Evolutionary conservation across 2,329 filamentous ascomycete genomes (phyloP), one percentile per base, ranked within the genome.

Genomic region (Ciborinia camelliae): DNA sequence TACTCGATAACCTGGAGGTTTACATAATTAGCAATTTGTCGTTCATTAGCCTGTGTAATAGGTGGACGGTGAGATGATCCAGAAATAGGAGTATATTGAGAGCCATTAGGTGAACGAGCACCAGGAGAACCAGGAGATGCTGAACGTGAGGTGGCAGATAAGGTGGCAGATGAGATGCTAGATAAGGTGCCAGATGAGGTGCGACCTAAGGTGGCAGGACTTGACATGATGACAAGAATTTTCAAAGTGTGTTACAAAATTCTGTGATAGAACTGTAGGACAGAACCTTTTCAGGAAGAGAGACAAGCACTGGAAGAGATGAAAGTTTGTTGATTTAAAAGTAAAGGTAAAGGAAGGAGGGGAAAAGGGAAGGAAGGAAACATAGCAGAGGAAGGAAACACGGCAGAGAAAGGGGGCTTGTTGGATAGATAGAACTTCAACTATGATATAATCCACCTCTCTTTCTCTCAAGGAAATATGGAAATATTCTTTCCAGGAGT

Each of bases 1-100:
- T 99, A 99, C 72, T 99, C 95, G 10, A 97, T 93, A 4, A 99
- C 88, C 87, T 90, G 73, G 43, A 30, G 4, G 26, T 51, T 62
- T 28, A 57, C 3, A 23, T 7, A 20, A 26, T 18, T 23, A 53
- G 68, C 35, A 41, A 37, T 14, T 28, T 6, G 4, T 6, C n/a
- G n/a, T n/a, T n/a, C n/a, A n/a, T 39, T 1, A 57, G 18, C 6
- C n/a, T n/a, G 2, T 9, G 18, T 26, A 35, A 5, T 20, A 55
- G 14, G 15, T 8, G 30, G 5, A 57, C n/a, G 8, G n/a, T 12
- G 20, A 3, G 20, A 32, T 5, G 28, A 15, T 18, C 39, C 28
- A 51, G 12, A 14, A 20, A 23, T 1, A 53, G 5, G 23, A 30
- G 43, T 15, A 41, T 53, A 51, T 26, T 32, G 32, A 52, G 45